Base-by-base conservation (phyloP, 805 yeast genomes). In the Candida saitoana region DNA sequence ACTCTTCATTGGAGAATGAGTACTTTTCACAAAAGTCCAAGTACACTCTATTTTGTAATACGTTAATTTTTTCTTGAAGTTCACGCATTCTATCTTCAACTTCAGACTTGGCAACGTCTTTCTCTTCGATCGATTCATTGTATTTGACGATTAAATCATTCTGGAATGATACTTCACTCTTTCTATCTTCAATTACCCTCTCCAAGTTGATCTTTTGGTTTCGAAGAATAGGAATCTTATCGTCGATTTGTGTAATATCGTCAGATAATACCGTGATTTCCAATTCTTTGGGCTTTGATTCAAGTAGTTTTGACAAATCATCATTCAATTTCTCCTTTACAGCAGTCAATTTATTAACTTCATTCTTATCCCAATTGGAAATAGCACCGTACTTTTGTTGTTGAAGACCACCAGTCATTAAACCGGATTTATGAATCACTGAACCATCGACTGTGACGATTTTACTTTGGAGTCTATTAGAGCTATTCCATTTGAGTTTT, bases 391-490 rank as follows among this genome's bases (percentile, higher is more conserved):
- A 62, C 16, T 50, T 56, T 31, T 69, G 69, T n/a, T 70, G 69
- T 4, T 79, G 71, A 20, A 71, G 65, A 49, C 97, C 97, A 59
- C 97, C 97, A 6, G 97, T 84, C 95, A 93, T 87, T 29, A 89
- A 70, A 5, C 96, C 96, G 3, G 91, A 82, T 53, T 79, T 80
- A 56, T 87, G 88, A 36, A 93, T 85, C 22, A 89, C 69, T 0
- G 91, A 78, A 2, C 99, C 99, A 38, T 87, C 88, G 11, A 87
- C 54, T 0, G 96, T 78, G 2, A 90, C 95, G 38, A 85, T 60
- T 58, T 86, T 88, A 32, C 78, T 79, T 38, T 74, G 73, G 5
- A 67, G 31, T 20, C 79, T 62, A 15, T 47, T 42, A 5, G 72
- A 67, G 29, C 66, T 63, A 15, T 71, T 70, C 91, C 96, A 87